Percentiles rank a stretch among this genome's conserved stretches.
Conservation (phyloP, 2,329 filamentous ascomycete species). For the Ascochyta rabiei region DNA sequence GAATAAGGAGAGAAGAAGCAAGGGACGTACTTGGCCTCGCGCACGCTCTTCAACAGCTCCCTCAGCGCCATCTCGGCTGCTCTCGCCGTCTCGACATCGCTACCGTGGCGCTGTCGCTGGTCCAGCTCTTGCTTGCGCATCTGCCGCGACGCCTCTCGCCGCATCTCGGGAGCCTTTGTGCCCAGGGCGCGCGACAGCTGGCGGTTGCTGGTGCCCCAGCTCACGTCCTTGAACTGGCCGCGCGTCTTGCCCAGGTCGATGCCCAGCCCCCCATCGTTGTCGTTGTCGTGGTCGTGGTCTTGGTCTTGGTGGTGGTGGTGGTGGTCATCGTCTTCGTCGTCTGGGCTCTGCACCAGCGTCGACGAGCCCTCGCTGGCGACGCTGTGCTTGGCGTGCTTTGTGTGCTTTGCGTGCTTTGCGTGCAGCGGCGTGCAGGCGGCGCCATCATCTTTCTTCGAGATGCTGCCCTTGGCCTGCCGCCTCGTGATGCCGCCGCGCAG, state of each 20-base stretch:
- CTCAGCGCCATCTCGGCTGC: constrained; percentile 84
- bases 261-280: constrained; percentile 1
- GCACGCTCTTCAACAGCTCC: constrained; percentile 80
- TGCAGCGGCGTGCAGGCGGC: constrained; percentile 34
- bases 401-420: constrained; percentile 16
- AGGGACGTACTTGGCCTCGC: constrained; percentile 67
- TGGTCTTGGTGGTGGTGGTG: background rate
- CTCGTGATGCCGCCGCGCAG: constrained; percentile 85
- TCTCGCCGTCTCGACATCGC: constrained; percentile 77
- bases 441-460: constrained; percentile 62
- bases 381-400: constrained; percentile 24
- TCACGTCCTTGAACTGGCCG: constrained; percentile 63
- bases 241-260: constrained; percentile 42
- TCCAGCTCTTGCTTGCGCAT: constrained; percentile 66
- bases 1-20: too few relatives aligned
- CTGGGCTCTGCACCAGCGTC: constrained; percentile 33
- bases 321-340: constrained; percentile 22
- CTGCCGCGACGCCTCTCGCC: constrained; percentile 44
- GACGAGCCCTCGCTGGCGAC: constrained; percentile 35
- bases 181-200: constrained; percentile 57
- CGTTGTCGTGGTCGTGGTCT: background rate
- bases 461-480: constrained; percentile 74
- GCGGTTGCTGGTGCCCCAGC: constrained; percentile 83
- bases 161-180: constrained; percentile 53
- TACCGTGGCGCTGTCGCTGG: constrained; percentile 65